Base-by-base conservation (phyloP, 2,329 filamentous ascomycete genomes). In the Dryadomyces quercus-mongolicae region DNA sequence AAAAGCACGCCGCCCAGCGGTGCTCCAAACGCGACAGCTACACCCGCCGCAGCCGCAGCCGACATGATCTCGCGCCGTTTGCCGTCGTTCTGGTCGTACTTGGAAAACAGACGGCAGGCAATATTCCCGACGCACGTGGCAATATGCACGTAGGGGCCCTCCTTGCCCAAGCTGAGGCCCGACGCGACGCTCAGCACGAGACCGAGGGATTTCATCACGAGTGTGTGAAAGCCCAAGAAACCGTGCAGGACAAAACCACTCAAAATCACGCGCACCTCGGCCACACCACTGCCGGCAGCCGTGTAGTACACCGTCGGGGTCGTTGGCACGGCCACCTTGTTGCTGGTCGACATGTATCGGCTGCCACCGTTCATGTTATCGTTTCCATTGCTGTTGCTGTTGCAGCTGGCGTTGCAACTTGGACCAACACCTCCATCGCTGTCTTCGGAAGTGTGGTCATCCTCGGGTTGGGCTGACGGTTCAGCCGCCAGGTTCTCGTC, bases 181-280 rank as follows among this genome's bases (percentile, higher is more conserved):
- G 93, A 97, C 1, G 90, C 86, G 43, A 97, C 90, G 66, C 88
- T 94, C 55, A 97, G 75, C 56, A 96, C 80, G 49, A 98, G 73
- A 15, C 85, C 90, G 16, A 86, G 63, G 0, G 88, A 87, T 67
- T 98, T 98, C 70, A 95, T 79, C 5, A 92, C 68, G 34, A 98
- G 75, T 0, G 93, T 97, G 64, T 86, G 87, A 43, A 95, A 68
- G 61, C 93, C 93, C 8, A 98, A 78, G 65, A 97, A 97, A 1
- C 93, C 92, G 73, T 97, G 93, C 54, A 98, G 74, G 54, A 98
- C 92, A 64, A 97, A 98, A 6, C 93, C 93, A 63, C 90, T 96
- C n/a, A 97, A 79, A 56, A 97, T 97, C 56, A 97, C 93, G 60
- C 93, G 91, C 54, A 97, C 92, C 71, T 98, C 93, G 7, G 93